Conservation (phyloP, 805 yeast genomes). For the Yamadazyma nakazawae region DNA sequence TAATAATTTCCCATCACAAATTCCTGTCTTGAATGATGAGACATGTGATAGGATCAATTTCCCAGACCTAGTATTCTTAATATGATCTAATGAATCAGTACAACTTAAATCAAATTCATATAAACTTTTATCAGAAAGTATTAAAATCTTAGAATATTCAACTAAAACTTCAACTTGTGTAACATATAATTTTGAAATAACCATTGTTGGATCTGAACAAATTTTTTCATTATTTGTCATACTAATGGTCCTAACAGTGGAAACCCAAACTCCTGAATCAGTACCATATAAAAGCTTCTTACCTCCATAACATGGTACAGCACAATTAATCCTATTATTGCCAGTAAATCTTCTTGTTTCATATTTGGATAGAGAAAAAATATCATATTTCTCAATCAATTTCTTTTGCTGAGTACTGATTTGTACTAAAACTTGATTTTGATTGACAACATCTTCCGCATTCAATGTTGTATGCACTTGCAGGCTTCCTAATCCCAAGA, state of each 20-base stretch:
- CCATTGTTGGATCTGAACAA: slow-evolving; percentile 70
- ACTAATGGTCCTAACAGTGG: slow-evolving; percentile 60
- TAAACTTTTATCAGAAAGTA: slow-evolving; percentile 77
- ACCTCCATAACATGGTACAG: slow-evolving; percentile 93
- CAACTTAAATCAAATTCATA: slow-evolving; percentile 67
- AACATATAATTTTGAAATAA: slow-evolving; percentile 71
- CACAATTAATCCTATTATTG: slow-evolving; percentile 79
- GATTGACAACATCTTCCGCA: slow-evolving; percentile 56
- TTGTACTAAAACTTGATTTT: slow-evolving; percentile 77
- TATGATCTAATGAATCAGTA: slow-evolving; percentile 46
- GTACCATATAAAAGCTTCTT: slow-evolving; percentile 88
- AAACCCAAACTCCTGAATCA: slow-evolving; percentile 82
- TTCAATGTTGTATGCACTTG: slow-evolving; percentile 53
- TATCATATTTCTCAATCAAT: slow-evolving; percentile 67
- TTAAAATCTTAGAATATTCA: slow-evolving; percentile 79
- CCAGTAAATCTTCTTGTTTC: slow-evolving; percentile 75
- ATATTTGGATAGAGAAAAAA: slow-evolving; percentile 72
- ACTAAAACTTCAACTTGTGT: slow-evolving; percentile 89
- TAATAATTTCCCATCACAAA: slow-evolving; percentile 82
- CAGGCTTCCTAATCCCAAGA: slow-evolving; percentile 51
- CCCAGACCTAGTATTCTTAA: slow-evolving; percentile 57
- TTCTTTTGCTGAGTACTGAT: slow-evolving; percentile 76
- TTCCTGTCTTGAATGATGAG: slow-evolving; percentile 86
- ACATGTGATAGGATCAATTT: slow-evolving; percentile 85
- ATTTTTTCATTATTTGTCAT: slow-evolving; percentile 47